phyloP scores from a whole-genome alignment of 2,329 filamentous ascomycete genomes.

The Corinectria fuckeliana region DNA sequence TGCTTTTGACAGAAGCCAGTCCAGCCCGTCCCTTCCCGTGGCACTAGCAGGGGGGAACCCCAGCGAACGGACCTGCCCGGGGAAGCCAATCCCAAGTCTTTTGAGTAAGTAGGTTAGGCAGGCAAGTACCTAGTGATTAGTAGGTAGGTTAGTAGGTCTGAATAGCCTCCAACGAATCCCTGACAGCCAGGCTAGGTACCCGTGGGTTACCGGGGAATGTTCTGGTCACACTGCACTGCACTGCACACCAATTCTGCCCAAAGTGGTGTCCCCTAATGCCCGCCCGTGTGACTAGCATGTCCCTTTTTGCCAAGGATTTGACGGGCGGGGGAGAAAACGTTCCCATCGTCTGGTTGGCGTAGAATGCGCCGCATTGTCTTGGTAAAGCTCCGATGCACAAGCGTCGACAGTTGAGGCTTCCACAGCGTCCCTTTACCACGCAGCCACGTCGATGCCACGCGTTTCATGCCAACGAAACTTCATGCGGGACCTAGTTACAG shows the following conservation, averaged over 20 bases:
- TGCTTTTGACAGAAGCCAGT: background rate
- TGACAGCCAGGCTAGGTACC: too few relatives aligned
- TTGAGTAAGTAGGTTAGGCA: too few relatives aligned
- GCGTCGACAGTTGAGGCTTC: background rate
- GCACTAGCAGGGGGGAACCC: slow-evolving; percentile 1
- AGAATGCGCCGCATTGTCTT: background rate
- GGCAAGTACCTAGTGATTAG: too few relatives aligned
- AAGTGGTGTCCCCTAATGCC: background rate
- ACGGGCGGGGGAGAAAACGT: background rate
- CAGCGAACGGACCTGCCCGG: background rate
- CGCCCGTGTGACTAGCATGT: background rate
- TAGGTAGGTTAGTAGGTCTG: too few relatives aligned
- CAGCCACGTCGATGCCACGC: too few relatives aligned
- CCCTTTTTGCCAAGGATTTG: background rate
- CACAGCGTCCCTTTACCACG: too few relatives aligned
- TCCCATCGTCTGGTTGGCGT: background rate
- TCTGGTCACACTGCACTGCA: background rate
- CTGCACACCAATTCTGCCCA: background rate
- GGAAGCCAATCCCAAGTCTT: background rate
- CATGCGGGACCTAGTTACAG: too few relatives aligned
- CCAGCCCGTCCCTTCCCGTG: slow-evolving; percentile 1
- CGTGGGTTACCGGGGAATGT: background rate
- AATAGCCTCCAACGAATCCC: too few relatives aligned
- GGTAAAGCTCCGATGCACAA: slow-evolving; percentile 20
- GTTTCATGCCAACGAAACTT: too few relatives aligned